Evolutionary conservation across 805 yeast genomes (phyloP).

Genomic region (Cyberlindnera petersonii): DNA sequence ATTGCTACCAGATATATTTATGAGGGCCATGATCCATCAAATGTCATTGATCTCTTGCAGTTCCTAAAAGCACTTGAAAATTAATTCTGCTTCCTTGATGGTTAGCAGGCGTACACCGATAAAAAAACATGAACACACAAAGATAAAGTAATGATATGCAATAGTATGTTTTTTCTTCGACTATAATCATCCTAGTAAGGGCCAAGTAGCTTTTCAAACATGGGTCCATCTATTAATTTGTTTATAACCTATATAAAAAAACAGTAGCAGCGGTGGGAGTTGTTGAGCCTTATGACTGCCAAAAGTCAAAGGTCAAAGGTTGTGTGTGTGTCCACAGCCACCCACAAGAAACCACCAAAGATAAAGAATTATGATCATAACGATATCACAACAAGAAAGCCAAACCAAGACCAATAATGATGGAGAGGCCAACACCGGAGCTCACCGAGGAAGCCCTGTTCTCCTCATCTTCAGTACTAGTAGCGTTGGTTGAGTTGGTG

Average conservation of each 20-base stretch:
- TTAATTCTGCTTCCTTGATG: not conserved
- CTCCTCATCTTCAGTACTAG: slow-evolving; percentile 6
- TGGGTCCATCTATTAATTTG: no score
- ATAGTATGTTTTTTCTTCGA: no score
- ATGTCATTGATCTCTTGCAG: slow-evolving; percentile 28
- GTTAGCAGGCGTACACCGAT: no score
- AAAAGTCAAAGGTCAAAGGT: not conserved
- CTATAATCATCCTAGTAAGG: no score
- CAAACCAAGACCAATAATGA: slow-evolving; percentile 5
- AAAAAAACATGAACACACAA: no score
- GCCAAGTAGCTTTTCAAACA: no score
- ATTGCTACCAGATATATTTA: slow-evolving; percentile 28
- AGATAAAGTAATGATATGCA: no score
- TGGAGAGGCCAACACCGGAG: slow-evolving; percentile 7
- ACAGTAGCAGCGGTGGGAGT: no score
- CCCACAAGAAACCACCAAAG: not conserved
- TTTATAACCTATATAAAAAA: not conserved
- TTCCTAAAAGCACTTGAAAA: slow-evolving; percentile 22
- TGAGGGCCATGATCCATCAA: slow-evolving; percentile 26
- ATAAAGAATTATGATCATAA: no score
- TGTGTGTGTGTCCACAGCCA: slow-evolving; percentile 1
- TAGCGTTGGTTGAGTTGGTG: slow-evolving; percentile 3
- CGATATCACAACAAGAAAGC: slow-evolving; percentile 7
- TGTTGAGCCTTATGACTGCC: no score
- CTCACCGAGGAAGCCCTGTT: slow-evolving; percentile 8